Conservation (phyloP, 768 basidiomycete genomes). For the Mycena belliarum region DNA sequence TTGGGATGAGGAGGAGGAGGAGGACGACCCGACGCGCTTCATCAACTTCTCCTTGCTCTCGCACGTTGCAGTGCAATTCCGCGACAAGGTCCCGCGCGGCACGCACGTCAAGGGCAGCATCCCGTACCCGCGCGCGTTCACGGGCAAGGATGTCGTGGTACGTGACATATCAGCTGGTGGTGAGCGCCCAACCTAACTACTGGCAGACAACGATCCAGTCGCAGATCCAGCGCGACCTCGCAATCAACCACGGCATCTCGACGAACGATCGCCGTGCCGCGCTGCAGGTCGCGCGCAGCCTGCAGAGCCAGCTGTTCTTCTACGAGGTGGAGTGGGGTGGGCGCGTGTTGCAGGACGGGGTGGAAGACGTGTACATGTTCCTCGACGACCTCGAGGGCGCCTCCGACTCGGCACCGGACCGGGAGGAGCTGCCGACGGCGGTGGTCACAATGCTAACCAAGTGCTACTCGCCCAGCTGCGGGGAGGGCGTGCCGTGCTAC, state of each 20-base stretch:
- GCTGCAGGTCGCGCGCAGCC: constrained; percentile 82
- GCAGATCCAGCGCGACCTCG: constrained; percentile 82
- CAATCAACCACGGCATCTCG: constrained; percentile 71
- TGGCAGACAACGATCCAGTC: constrained; percentile 82
- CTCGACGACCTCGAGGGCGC: constrained; percentile 75
- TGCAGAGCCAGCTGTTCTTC: constrained; percentile 93
- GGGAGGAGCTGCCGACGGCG: constrained; percentile 79
- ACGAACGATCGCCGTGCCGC: constrained; percentile 82
- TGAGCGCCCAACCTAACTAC: neutral
- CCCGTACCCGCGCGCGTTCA: constrained; percentile 87
- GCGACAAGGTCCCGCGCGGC: constrained; percentile 86
- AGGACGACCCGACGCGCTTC: constrained; percentile 73
- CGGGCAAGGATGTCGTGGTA: constrained; percentile 93
- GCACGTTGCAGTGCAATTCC: constrained; percentile 85
- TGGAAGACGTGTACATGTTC: constrained; percentile 94
- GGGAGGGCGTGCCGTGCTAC: constrained; percentile 80
- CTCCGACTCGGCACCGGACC: constrained; percentile 60
- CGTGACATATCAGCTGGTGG: constrained; percentile 31
- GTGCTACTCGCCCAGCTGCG: constrained; percentile 88
- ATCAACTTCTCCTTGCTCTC: constrained; percentile 87
- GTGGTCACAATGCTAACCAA: constrained; percentile 87
- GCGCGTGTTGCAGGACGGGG: constrained; percentile 77
- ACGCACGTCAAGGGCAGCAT: constrained; percentile 92
- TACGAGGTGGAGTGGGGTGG: constrained; percentile 97
- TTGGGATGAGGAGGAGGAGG: constrained; percentile 62